Evolutionary conservation across 2,329 filamentous ascomycete species (phyloP), one percentile per base, ranked within the genome.

Genomic region (Pseudopyricularia cyperi): DNA sequence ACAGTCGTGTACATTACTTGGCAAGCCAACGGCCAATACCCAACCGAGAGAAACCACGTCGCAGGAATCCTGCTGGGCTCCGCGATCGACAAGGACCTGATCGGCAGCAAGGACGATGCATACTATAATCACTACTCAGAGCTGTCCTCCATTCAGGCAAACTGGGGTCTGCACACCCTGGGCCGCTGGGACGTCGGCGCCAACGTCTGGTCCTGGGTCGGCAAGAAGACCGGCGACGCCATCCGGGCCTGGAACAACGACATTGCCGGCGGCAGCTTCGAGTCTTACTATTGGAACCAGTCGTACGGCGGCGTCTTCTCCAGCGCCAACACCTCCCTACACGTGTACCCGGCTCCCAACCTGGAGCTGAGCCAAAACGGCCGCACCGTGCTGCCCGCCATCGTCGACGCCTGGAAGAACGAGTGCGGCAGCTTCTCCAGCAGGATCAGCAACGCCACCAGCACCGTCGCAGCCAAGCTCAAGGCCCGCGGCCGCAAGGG

Each of bases 61-160:
- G 77, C 87, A 54, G 78, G 72, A 56, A 74, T 93, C 57, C 75
- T 93, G 0, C 69, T 93, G 3, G 88, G 87, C 15, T 86, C 86
- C 54, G 83, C 81, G n/a, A 67, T 94, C 2, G 84, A 85, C 11
- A 51, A 70, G 4, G 51, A 75, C n/a, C 74, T 85, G 1, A 68
- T 80, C 42, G 84, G 84, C 52, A 88, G 84, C 24, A 79, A 71
- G 2, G 87, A 94, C 65, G 60, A 68, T 59, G 78, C 71, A 61
- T 90, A 79, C 66, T 87, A 87, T 70, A 82, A 82, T 64, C 84
- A 87, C 69, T 87, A 87, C 71, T 83, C 78, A 8, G 72, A 77
- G 58, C 74, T 87, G 56, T 68, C 83, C n/a, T 80, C 82, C 17
- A 76, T 84, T 9, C 68, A 76, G 53, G 80, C 81, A 53, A 88